Percentiles rank a stretch among this genome's conserved stretches.
Conservation (phyloP, 1,284 basidiomycete genomes). For the Wallemia hederae region DNA sequence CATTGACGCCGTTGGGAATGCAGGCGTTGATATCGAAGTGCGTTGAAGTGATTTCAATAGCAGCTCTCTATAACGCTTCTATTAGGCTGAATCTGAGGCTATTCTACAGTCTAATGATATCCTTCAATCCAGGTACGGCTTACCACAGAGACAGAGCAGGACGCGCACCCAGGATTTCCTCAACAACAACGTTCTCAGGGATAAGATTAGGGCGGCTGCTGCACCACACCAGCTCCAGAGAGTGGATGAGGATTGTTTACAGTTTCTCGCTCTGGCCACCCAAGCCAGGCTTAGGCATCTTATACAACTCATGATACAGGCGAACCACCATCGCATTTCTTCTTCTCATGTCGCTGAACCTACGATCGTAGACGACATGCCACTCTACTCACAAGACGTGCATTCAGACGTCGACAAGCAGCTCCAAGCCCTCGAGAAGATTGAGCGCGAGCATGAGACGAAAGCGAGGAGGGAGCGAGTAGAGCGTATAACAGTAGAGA, state of each 20-base stretch:
- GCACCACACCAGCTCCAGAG: constrained; percentile 6
- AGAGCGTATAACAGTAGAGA: constrained; percentile 29
- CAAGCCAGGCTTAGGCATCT: constrained; percentile 42
- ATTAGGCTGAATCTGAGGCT: constrained; percentile 46
- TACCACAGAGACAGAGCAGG: constrained; percentile 24
- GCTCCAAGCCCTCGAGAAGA: constrained; percentile 35
- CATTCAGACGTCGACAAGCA: constrained; percentile 44
- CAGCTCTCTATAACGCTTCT: neutral
- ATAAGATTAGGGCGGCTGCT: constrained; percentile 16
- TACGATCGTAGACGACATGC: constrained; percentile 28
- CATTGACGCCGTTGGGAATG: constrained; percentile 50
- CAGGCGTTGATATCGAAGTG: constrained; percentile 47
- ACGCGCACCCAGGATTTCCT: constrained; percentile 33
- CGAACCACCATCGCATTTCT: constrained; percentile 30
- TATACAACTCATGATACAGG: constrained; percentile 35
- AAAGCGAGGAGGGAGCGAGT: constrained; percentile 37
- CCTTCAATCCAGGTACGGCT: constrained; percentile 19
- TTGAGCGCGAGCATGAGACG: constrained; percentile 51
- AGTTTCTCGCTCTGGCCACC: constrained; percentile 45
- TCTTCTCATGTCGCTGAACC: constrained; percentile 38
- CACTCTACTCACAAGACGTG: constrained; percentile 45
- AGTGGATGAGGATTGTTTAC: constrained; percentile 37
- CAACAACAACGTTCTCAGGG: constrained; percentile 29
- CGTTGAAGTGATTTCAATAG: constrained; percentile 9
- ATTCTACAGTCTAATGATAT: constrained; percentile 33